Evolutionary conservation across 1,284 basidiomycete species (phyloP), one percentile per base, ranked within the genome.

Genomic region (Moesziomyces aphidis): DNA sequence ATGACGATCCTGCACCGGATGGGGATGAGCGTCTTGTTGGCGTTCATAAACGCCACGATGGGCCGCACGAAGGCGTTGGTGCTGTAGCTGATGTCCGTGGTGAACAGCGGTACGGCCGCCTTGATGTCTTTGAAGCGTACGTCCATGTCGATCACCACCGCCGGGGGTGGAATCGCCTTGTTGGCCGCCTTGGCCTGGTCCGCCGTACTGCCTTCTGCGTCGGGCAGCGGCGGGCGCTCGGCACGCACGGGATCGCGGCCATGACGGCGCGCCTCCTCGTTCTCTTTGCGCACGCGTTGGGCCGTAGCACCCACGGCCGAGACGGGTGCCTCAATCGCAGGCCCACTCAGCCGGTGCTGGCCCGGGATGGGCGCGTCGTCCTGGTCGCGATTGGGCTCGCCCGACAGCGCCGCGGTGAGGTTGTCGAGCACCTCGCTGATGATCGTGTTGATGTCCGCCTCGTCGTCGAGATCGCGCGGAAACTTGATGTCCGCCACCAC

Each of bases 401-500:
- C 77, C 48, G 64, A 61, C 51, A 84, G 67, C n/a, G 79, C 78
- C 17, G 65, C 59, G 7, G 73, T 77, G 31, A 98, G 91, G 54
- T 93, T 94, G 76, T 95, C 92, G 2, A 94, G 91, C 63, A 98
- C 92, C 85, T 97, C 94, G 46, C 89, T 92, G 15, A 99, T 89
- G 76, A 99, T 89, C n/a, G 89, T 91, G 31, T 85, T 85, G 53
- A 86, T 82, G 79, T 95, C 92, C 73, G 98, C 88, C 72, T 91
- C 91, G 54, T 91, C 90, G 56, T 90, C 88, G 10, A 90, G 89
- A 78, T 94, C 91, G 23, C 90, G 90, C 15, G 97, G 95, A 86
- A 99, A 97, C 82, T 95, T 95, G 86, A 99, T 95, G 86, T 99
- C 96, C 21, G 98, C 89, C 4, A 99, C 97, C 4, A 95, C 61